Percentiles rank a stretch among this genome's conserved stretches.
Conservation (phyloP, 2,329 filamentous ascomycete species). For the Penicillium sp. region DNA sequence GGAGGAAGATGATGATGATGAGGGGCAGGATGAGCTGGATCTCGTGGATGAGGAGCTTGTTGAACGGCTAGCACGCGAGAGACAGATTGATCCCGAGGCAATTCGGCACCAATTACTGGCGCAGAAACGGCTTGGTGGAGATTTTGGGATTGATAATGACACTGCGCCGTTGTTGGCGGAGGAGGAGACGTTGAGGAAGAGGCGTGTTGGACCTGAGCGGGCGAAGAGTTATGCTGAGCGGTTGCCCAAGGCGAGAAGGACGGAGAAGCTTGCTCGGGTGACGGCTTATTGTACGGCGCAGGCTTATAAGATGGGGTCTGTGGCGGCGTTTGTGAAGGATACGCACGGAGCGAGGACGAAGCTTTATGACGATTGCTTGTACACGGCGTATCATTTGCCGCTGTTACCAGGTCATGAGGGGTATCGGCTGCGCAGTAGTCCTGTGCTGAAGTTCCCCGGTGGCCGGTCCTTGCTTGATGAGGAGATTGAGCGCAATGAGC, state of each 20-base stretch:
- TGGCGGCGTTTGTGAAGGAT: conserved; percentile 85
- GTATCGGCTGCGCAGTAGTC: conserved; percentile 85
- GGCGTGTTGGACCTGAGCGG: conserved; percentile 51
- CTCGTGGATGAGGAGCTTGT: conserved; percentile 43
- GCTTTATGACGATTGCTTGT: conserved; percentile 95
- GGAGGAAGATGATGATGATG: conserved; percentile 31
- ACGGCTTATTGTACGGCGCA: conserved; percentile 97
- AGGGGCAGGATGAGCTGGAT: conserved; percentile 27
- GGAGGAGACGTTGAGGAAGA: conserved; percentile 65
- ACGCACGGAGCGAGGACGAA: conserved; percentile 91
- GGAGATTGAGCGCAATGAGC: conserved; percentile 93
- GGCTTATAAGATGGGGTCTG: conserved; percentile 83
- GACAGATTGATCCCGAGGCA: conserved; percentile 39
- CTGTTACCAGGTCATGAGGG: conserved; percentile 83
- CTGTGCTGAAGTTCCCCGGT: conserved; percentile 87
- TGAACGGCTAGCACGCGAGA: conserved; percentile 37
- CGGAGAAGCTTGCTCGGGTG: conserved; percentile 83
- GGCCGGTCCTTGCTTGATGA: conserved; percentile 92
- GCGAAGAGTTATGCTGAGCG: conserved; percentile 94
- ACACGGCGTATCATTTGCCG: conserved; percentile 91
- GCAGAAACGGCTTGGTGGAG: conserved; percentile 47
- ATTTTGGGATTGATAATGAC: conserved; percentile 61
- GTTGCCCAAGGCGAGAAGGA: conserved; percentile 81
- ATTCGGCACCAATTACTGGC: conserved; percentile 38
- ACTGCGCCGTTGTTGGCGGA: conserved; percentile 56